Evolutionary conservation across 2,329 filamentous ascomycete genomes (phyloP), one percentile per base, ranked within the genome.

Genomic region (Helminthosporium solani): DNA sequence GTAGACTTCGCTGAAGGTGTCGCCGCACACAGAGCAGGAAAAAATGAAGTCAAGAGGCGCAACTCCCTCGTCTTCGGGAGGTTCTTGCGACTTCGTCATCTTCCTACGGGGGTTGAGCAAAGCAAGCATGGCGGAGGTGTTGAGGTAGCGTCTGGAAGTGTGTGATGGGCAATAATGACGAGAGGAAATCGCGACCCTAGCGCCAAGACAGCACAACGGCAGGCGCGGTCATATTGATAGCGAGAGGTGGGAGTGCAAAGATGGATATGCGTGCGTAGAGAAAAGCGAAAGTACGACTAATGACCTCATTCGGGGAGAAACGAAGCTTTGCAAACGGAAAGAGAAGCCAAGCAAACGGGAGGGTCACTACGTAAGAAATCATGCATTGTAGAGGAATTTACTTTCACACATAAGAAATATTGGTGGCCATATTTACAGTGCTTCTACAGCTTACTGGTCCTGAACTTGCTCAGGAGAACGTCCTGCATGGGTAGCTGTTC

Each of bases 21-120:
- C 65, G 38, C 75, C 72, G 55, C 77, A 80, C 30, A 78, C 53
- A 21, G 66, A 66, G 57, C 77, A 80, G 50, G 71, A 72, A 57
- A 78, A 76, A 40, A 79, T 72, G 48, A 77, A 64, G 48, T 78
- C 70, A 42, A 70, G 60, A 7, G 70, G 59, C 31, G 56, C 44
- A 18, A 49, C 38, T 33, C 15, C 33, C 31, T 11, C 33, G 18
- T 6, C 33, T 8, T 19, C 23, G 23, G 23, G 23, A 25, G 6
- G 23, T 25, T 5, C 23, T 25, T 25, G 23, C 23, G 23, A 25
- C 23, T 25, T 25, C 23, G 9, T 25, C 6, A 25, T 25, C 6
- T 9, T 9, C 23, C 9, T 25, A 9, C 5, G 19, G 21, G 21
- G 19, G 12, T 38, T 40, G 37, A 25, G 18, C 16, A 41, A 41